Conservation (phyloP, 2,329 filamentous ascomycete species). For the Microsporum canis region DNA sequence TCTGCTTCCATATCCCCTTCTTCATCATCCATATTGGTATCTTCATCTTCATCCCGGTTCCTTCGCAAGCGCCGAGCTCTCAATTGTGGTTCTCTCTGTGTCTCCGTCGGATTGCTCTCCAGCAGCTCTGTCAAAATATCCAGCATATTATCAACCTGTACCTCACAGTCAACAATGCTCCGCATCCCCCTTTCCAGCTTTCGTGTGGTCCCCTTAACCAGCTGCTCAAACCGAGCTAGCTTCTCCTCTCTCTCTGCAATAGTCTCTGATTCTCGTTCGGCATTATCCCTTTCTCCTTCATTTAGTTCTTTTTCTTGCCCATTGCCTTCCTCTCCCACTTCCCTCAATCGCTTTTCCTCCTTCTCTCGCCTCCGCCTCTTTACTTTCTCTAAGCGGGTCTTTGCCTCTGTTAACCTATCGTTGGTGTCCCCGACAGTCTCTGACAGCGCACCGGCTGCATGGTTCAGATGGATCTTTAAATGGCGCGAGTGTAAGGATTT, state of each 20-base stretch:
- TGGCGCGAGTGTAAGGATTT: constrained; percentile 31
- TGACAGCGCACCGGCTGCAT: constrained; percentile 39
- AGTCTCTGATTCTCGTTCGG: constrained; percentile 19
- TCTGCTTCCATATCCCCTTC: constrained; percentile 31
- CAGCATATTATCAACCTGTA: constrained; percentile 36
- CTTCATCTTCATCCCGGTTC: constrained; percentile 21
- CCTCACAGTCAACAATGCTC: constrained; percentile 46
- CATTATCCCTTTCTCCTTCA: background rate
- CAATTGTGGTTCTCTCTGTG: constrained; percentile 18
- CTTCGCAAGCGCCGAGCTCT: constrained; percentile 23
- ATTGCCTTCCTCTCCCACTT: background rate
- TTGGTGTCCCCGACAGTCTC: constrained; percentile 44
- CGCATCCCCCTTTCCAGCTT: constrained; percentile 49
- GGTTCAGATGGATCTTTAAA: constrained; percentile 39
- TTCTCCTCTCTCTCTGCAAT: constrained; percentile 31
- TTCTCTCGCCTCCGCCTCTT: constrained; percentile 23
- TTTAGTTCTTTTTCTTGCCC: constrained; percentile 4
- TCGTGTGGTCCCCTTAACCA: constrained; percentile 42
- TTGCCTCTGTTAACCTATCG: constrained; percentile 38
- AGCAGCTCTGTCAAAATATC: constrained; percentile 34
- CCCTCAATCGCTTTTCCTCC: background rate
- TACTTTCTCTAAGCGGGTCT: constrained; percentile 27
- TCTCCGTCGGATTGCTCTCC: constrained; percentile 10
- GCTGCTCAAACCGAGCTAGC: constrained; percentile 33
- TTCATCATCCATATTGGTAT: constrained; percentile 12